These are phyloP conservation scores for Pseudocercospora fijiensis DNA, from an alignment of 2,329 filamentous ascomycete genomes.

Conservation along the genomic window DNA sequence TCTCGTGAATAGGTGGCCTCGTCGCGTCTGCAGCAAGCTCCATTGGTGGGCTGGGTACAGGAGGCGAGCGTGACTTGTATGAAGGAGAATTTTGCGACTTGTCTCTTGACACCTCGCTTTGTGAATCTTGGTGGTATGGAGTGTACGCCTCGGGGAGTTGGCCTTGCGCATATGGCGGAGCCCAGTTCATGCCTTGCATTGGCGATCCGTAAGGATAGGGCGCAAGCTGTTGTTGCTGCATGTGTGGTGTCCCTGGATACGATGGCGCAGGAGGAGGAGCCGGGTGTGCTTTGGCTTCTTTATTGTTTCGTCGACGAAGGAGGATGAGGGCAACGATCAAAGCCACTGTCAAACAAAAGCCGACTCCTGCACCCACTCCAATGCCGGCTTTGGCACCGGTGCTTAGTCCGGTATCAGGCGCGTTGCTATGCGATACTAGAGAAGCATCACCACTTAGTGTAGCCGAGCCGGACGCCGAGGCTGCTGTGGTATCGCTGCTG, in stretches of 20 bases:
- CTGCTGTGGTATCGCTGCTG: background rate
- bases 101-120: background rate
- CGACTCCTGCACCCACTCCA: constrained; percentile 27
- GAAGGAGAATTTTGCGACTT: constrained; percentile 1
- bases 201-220: constrained; percentile 12
- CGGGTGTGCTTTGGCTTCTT: background rate
- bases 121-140: background rate
- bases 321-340: constrained; percentile 19
- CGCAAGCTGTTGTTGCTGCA: constrained; percentile 17
- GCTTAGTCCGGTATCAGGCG: constrained; percentile 18
- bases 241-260: constrained; percentile 7
- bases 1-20: background rate
- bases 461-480: background rate
- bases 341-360: constrained; percentile 24
- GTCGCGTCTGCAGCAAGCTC: constrained; percentile 2
- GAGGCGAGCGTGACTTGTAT: background rate
- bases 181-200: constrained; percentile 1
- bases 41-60: background rate
- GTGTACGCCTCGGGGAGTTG: background rate
- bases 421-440: background rate
- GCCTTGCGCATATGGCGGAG: background rate
- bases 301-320: constrained; percentile 18
- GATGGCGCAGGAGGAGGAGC: constrained; percentile 7
- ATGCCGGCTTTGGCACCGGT: constrained; percentile 30
- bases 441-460: constrained; percentile 4